Base-by-base conservation (phyloP, 2,329 filamentous ascomycete species). In the Fusarium tupiense region DNA sequence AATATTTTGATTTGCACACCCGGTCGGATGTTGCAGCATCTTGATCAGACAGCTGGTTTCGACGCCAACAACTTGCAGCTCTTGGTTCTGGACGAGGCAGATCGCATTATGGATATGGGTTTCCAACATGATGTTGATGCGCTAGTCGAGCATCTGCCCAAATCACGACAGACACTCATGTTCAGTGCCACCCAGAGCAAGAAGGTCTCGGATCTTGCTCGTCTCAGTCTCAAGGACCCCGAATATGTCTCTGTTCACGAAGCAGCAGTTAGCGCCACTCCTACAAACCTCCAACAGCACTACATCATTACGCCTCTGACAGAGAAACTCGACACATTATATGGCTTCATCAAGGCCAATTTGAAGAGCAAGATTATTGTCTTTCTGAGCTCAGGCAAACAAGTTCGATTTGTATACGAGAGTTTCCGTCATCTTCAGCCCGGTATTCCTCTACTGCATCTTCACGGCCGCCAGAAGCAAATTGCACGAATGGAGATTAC, bases 151-250 rank as follows among this genome's bases (percentile, higher is more conserved):
- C 97, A 98, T 81, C 86, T 99, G 4, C 96, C 96, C 2, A 92
- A 91, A 77, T 86, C 92, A 35, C 88, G 96, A 71, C 96, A 99
- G 84, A 99, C 96, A 0, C 88, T 99, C 80, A 90, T 99, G 16
- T 99, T 98, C 86, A 97, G 94, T 80, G 96, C 96, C 0, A 99
- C 96, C 0, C 96, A 99, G 83, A 98, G 95, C 75, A 97, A 95
- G 80, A 94, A 93, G 80, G 94, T 99, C 2, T 97, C 94, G 0
- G 96, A 99, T 82, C 87, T 99, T 63, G 96, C 96, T 2, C 90
- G 96, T 53, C 84, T 99, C 70, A 97, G 94, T 80, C 86, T 99
- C 37, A 91, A 92, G 76, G 94, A 98, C 60, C 96, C 96, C 20
- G 95, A 98, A 82, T 99, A 99, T 82, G 92, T 99, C 64, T 92